phyloP scores from a whole-genome alignment of 225 moss, liverwort and hornwort species.

The Rhytidiadelphus loreus region DNA sequence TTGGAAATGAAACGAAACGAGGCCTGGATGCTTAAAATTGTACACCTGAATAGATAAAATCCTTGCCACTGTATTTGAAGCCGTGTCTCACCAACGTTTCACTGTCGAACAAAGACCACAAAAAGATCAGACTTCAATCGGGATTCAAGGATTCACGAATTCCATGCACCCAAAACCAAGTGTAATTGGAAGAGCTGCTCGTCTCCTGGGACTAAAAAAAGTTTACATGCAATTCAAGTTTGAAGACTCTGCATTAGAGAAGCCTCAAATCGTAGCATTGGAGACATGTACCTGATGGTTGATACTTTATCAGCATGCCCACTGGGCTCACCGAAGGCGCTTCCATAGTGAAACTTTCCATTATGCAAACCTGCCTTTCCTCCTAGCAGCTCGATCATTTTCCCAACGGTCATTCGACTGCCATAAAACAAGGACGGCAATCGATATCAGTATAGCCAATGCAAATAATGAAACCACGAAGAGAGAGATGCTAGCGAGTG shows the following conservation, averaged over 20 bases:
- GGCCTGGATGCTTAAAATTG: neutral
- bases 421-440: neutral
- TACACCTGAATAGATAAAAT: constrained; percentile 89
- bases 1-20: neutral
- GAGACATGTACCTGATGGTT: constrained; percentile 61
- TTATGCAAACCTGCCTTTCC: constrained; percentile 94
- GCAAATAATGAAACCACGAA: too few relatives aligned
- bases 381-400: constrained; percentile 98
- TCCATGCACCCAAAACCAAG: neutral
- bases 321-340: constrained; percentile 99
- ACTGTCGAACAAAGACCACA: constrained; percentile 26
- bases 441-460: neutral
- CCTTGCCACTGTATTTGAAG: constrained; percentile 93
- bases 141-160: neutral
- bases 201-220: neutral
- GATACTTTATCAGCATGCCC: constrained; percentile 96
- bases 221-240: neutral
- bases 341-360: constrained; percentile 97
- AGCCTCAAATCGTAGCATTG: neutral
- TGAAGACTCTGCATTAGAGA: neutral
- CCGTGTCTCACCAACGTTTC: constrained; percentile 83
- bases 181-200: neutral
- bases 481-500: neutral
- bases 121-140: neutral
- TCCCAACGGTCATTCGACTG: constrained; percentile 99